Percentiles rank a stretch among this genome's conserved stretches.
These are phyloP conservation scores for Solanum microdontum DNA, from an alignment of 257 asterid species.

Conservation along the genomic window DNA sequence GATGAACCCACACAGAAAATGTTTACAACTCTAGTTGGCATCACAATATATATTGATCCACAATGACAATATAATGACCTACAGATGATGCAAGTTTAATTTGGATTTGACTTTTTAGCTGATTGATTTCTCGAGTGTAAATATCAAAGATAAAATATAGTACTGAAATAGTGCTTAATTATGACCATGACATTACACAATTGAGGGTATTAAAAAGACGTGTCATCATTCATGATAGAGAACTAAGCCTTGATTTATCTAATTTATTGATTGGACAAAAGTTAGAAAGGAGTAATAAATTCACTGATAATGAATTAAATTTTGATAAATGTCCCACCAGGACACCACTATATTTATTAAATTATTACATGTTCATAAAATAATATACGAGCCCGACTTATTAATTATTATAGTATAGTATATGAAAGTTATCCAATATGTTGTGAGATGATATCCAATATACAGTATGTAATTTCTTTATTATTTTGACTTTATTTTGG, in stretches of 20 bases:
- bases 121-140: neutral
- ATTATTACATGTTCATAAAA: neutral
- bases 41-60: neutral
- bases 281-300: neutral
- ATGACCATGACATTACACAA: neutral
- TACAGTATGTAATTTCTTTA: neutral
- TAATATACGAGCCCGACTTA: neutral
- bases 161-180: neutral
- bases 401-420: neutral
- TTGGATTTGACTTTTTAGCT: neutral
- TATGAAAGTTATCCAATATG: no score
- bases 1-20: neutral
- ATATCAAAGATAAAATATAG: no score
- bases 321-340: neutral
- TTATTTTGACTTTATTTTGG: neutral
- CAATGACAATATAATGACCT: neutral
- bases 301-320: neutral
- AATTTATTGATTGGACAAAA: neutral
- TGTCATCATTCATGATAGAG: neutral
- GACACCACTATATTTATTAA: neutral
- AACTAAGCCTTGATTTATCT: neutral
- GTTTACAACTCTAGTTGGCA: neutral
- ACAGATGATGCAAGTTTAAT: neutral
- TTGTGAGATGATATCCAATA: no score
- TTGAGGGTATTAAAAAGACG: neutral